These are phyloP conservation scores for Phialemoniopsis sp. DNA, from an alignment of 2,329 filamentous ascomycete genomes.

Conservation along the genomic window DNA sequence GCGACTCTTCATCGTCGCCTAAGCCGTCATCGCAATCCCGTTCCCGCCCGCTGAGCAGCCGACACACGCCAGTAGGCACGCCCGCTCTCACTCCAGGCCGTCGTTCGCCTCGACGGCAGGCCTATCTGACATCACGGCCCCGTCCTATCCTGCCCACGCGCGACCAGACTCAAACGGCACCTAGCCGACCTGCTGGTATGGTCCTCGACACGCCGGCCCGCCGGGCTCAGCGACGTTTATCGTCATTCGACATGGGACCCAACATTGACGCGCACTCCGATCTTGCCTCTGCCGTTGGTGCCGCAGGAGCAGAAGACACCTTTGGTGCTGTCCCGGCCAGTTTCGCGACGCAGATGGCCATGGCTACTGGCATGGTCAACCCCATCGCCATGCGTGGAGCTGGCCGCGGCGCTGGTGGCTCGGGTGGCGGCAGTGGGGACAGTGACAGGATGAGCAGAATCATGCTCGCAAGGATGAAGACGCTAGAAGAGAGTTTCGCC, in stretches of 20 bases:
- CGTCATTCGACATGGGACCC: slow-evolving; percentile 68
- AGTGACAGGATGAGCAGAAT: slow-evolving; percentile 72
- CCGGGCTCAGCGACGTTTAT: slow-evolving; percentile 36
- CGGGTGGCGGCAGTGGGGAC: slow-evolving; percentile 39
- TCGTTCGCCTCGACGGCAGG: slow-evolving; percentile 43
- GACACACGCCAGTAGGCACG: slow-evolving; percentile 30
- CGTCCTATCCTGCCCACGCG: slow-evolving; percentile 52
- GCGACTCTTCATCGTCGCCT: slow-evolving; percentile 35
- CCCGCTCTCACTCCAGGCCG: slow-evolving; percentile 23
- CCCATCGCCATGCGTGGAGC: slow-evolving; percentile 40
- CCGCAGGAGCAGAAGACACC: slow-evolving; percentile 36
- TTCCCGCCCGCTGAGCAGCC: slow-evolving; percentile 30
- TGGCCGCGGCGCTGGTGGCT: slow-evolving; percentile 24
- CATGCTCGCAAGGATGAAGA: slow-evolving; percentile 87
- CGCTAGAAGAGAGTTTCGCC: slow-evolving; percentile 83
- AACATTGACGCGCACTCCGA: slow-evolving; percentile 60
- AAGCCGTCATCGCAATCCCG: slow-evolving; percentile 19
- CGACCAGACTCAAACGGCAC: slow-evolving; percentile 49
- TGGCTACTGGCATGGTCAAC: slow-evolving; percentile 57
- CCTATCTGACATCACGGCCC: slow-evolving; percentile 44
- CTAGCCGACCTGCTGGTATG: slow-evolving; percentile 45
- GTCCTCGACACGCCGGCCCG: slow-evolving; percentile 42
- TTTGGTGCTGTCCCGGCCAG: slow-evolving; percentile 66
- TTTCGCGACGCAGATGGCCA: slow-evolving; percentile 77
- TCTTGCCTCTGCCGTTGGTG: slow-evolving; percentile 53